Base-by-base conservation (phyloP, 495 filamentous ascomycete species). In the Echria macrotheca region DNA sequence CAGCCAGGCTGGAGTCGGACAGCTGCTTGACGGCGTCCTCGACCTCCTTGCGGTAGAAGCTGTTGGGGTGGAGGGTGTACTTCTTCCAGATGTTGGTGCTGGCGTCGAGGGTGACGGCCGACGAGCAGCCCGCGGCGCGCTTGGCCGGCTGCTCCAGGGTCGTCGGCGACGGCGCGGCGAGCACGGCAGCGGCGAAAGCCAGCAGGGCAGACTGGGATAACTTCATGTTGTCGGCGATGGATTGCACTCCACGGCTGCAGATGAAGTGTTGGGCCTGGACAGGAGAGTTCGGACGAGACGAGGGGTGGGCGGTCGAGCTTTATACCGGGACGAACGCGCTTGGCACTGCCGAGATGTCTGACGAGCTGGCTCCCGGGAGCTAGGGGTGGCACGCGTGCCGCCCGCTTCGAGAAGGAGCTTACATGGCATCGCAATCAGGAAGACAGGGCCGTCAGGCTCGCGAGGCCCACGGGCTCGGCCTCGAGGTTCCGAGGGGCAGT, bases 31-130 rank as follows among this genome's bases (percentile, higher is more conserved):
- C 71, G 55, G 76, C 75, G 14, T 68, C 69, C 44, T 66, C 54
- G 50, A 85, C 67, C 65, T 82, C 76, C 19, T 53, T 45, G 38
- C 74, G 69, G 69, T 77, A 82, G 68, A 73, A 76, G 45, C 57
- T 66, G 74, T 81, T 81, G 63, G 77, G 63, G 63, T 78, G 75
- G 37, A 79, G 70, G 46, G 59, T 76, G 65, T 77, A 74, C 43
- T 68, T 66, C 50, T 62, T 55, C 61, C 70, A 81, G 29, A 76
- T 68, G 66, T 82, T 82, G 64, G 72, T 68, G 53, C 54, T 69
- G 54, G 72, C 61, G 43, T 76, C 68, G 54, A 80, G 67, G 35
- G 59, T 73, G 57, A 80, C 77, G 32, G 75, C 67, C 23, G 70
- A 70, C 5, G 67, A 36, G 63, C 75, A 78, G 44, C 63, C 70